Base-by-base conservation (phyloP, 2,329 filamentous ascomycete genomes). In the Capronia epimyces region DNA sequence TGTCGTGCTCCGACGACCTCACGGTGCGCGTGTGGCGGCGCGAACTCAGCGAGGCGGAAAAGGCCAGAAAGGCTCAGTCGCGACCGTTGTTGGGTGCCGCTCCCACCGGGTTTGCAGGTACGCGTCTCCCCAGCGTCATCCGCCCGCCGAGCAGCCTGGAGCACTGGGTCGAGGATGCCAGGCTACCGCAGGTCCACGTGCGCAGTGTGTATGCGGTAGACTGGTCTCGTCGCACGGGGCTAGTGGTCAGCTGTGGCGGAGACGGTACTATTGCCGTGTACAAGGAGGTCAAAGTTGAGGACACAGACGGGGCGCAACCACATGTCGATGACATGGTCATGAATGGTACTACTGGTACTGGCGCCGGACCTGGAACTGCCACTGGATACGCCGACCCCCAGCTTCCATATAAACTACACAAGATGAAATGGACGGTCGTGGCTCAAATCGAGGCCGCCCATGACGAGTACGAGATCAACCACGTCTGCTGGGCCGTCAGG, bases 381-480 rank as follows among this genome's bases (percentile, higher is more conserved):
- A 8, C 41, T 34, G 36, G 54, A 16, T 16, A 54, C 45, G 13
- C 55, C 18, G 46, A 56, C 6, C 42, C 53, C 43, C 16, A 49
- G 18, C 43, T 37, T 20, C 49, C 41, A 2, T 57, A 60, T 29
- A 52, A 47, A 22, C 47, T 55, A 41, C 46, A 53, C 43, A 63
- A 49, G 43, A 79, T 77, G 1, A 76, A 79, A 53, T 97, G 93
- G 93, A 74, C 76, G 5, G 69, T 91, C 2, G 64, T 95, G 13
- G 80, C 82, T 0, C 78, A 79, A n/a, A 65, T 86, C 1, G 76
- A 84, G 42, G 84, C 83, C 27, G 87, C 84, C 1, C 93, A 98
- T 66, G 90, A 89, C 1, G 87, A 94, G 2, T 96, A 91, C 64
- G 93, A 98, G 70, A 78, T 97, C 57, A 98, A 98, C 64, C 89